These are phyloP conservation scores for Arctium minus DNA, from an alignment of 129 eudicot genomes.

Conservation along the genomic window DNA sequence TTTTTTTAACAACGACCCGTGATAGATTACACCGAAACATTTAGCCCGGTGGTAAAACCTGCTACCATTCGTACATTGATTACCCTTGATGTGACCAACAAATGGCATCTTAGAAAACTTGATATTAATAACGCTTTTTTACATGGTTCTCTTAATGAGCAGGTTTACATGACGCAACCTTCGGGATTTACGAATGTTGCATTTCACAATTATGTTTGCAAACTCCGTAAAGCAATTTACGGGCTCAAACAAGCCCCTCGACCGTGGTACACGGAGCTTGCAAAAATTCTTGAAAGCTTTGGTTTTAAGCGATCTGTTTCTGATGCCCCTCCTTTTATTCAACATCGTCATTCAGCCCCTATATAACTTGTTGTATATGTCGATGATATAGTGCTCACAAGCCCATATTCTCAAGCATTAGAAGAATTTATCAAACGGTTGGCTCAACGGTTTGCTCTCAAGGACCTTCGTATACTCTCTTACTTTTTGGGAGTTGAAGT, in stretches of 20 bases:
- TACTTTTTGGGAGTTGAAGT: no score
- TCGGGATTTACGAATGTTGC: neutral
- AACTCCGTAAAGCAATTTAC: neutral
- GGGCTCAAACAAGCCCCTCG: neutral
- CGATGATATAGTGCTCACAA: neutral
- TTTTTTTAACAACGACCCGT: neutral
- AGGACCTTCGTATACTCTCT: no score
- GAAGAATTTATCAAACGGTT: neutral
- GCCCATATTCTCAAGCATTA: neutral
- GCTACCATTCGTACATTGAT: neutral
- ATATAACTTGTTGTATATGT: no score
- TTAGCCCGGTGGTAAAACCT: neutral
- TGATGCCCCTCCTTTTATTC: neutral
- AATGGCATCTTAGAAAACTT: neutral
- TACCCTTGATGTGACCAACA: neutral
- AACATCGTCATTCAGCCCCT: neutral
- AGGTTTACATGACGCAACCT: neutral
- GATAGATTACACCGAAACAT: neutral
- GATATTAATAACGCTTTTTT: neutral
- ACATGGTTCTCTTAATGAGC: neutral
- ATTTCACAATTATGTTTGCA: neutral
- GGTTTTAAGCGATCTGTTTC: no score
- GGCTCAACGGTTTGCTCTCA: no score
- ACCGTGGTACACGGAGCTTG: neutral
- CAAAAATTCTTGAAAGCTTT: neutral